Evolutionary conservation across 176 grass and related monocot species (phyloP).

Genomic region (Panicum miliaceum): DNA sequence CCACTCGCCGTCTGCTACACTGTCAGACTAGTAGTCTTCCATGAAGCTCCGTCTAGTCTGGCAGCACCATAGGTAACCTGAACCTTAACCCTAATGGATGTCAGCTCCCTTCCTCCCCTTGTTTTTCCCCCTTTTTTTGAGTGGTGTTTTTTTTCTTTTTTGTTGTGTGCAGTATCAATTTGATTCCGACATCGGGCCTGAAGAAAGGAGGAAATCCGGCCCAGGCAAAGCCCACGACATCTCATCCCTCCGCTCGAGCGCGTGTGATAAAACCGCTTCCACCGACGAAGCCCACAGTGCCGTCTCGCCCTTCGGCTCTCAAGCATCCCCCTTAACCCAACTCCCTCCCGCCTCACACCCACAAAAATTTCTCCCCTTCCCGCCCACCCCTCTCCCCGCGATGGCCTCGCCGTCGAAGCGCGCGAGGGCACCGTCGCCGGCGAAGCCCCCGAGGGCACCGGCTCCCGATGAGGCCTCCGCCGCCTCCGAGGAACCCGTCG

Average conservation of each 20-base stretch:
- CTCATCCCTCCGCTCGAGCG: not conserved
- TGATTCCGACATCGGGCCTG: not conserved
- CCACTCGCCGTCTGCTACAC: no score
- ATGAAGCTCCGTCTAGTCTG: no score
- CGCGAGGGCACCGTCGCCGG: conserved; percentile 13
- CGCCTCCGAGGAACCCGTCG: conserved; percentile 25
- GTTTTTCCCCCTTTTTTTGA: not conserved
- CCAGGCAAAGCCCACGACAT: not conserved
- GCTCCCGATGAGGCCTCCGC: not conserved
- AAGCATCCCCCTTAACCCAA: no score
- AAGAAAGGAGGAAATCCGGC: not conserved
- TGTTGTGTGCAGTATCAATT: not conserved
- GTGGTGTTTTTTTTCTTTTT: no score
- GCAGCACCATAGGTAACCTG: no score
- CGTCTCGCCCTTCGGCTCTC: not conserved
- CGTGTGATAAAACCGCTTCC: conserved; percentile 22
- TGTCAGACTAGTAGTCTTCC: no score
- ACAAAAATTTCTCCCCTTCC: conserved; percentile 43
- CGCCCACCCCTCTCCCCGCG: conserved; percentile 22
- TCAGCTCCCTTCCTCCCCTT: not conserved
- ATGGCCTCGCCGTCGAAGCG: conserved; percentile 60
- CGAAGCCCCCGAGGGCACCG: not conserved
- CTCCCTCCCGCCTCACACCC: conserved; percentile 27
- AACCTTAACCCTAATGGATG: not conserved
- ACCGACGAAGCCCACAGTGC: not conserved